Base-by-base conservation (phyloP, 345 rosid genomes). In the Aegle marmelos region DNA sequence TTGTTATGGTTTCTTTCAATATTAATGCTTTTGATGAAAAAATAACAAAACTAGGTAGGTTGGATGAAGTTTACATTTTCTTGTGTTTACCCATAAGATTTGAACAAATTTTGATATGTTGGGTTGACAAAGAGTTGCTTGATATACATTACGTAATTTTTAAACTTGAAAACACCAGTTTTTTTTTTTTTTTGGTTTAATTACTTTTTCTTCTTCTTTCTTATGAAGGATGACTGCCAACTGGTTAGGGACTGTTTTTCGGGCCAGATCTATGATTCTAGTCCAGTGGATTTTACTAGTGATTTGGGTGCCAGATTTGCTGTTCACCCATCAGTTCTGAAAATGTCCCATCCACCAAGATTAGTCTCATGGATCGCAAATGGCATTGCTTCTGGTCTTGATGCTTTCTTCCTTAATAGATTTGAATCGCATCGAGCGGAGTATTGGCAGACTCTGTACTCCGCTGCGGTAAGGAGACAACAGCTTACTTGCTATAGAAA, bases 371-470 rank as follows among this genome's bases (percentile, higher is more conserved):
- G 97, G 99, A 77, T 89, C 54, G 95, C 96, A 14, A 93, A 89
- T 79, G 80, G 90, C 79, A 89, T 93, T 82, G 89, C 94, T 77
- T 83, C 86, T 68, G 88, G 92, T 77, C 94, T 95, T 53, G 98
- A 95, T 87, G 85, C 88, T 81, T 88, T 95, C 83, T 95, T 95
- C 84, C 90, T 93, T 77, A 86, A 73, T 84, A 86, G 91, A 85
- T 93, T 95, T 85, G 99, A 93, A 83, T 87, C 98, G 34, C 93
- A 93, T 62, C 92, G 98, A 76, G 95, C 96, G 37, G 93, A 91
- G 81, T 95, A 80, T 79, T 95, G 99, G 99, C 98, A 90, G 88
- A 93, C 97, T 71, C 86, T 95, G 33, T 93, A 95, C 85, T 89
- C 97, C 50, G 88, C 99, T 66, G 83, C 91, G 58, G 99, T 95